A percentile compares a stretch with the other conserved stretches of the same genome.
These are phyloP conservation scores for Pleurotus eryngii DNA, from an alignment of 768 basidiomycete species.

Conservation along the genomic window DNA sequence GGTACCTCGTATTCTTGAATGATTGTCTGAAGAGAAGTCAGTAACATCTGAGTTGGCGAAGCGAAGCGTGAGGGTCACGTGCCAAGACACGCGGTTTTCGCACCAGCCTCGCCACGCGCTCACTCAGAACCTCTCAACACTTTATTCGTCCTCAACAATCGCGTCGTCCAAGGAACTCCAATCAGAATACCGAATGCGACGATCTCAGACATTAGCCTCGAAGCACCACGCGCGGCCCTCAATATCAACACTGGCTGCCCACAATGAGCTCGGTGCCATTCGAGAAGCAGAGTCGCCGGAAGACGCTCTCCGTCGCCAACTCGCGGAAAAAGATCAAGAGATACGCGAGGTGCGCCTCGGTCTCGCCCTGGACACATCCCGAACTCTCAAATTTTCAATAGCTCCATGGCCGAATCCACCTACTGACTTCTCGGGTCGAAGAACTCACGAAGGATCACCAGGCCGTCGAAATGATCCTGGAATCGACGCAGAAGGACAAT, in stretches of 20 bases:
- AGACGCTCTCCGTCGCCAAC: conserved; percentile 57
- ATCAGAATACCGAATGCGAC: conserved; percentile 40
- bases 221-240: conserved; percentile 52
- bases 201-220: conserved; percentile 52
- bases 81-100: too few species aligned
- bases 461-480: conserved; percentile 70
- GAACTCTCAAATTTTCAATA: too few species aligned
- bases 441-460: conserved; percentile 69
- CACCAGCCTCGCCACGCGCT: too few species aligned
- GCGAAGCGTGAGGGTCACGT: too few species aligned
- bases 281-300: conserved; percentile 56
- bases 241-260: conserved; percentile 32
- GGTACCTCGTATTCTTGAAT: too few species aligned
- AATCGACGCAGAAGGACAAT: conserved; percentile 84
- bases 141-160: too few species aligned
- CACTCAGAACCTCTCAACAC: too few species aligned
- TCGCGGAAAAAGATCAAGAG: conserved; percentile 67
- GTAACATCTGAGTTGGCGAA: too few species aligned
- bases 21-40: too few species aligned
- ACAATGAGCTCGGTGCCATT: conserved; percentile 60
- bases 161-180: background rate
- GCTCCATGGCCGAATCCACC: conserved; percentile 61
- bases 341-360: conserved; percentile 64
- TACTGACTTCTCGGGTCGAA: conserved; percentile 68
- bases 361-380: too few species aligned